phyloP scores from a whole-genome alignment of 495 filamentous ascomycete species.

The Apodospora peruviana region DNA sequence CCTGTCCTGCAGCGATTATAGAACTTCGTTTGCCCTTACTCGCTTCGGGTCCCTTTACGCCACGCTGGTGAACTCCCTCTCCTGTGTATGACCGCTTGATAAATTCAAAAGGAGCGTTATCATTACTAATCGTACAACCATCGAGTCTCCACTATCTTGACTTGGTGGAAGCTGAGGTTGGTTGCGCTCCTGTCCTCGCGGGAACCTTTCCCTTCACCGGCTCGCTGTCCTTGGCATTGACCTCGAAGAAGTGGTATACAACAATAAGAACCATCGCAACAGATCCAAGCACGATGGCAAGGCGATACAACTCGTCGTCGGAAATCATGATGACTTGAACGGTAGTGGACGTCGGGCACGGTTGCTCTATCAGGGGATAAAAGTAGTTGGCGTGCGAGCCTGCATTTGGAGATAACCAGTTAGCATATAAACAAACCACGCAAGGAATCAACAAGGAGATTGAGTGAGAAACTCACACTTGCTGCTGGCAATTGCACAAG shows the following conservation, averaged over 20 bases:
- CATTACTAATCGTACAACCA: constrained; percentile 1
- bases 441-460: too few relatives aligned
- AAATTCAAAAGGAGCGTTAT: too few relatives aligned
- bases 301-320: constrained; percentile 74
- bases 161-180: constrained; percentile 35
- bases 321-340: constrained; percentile 63
- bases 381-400: too few relatives aligned
- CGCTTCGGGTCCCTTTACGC: too few relatives aligned
- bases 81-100: too few relatives aligned
- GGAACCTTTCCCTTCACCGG: constrained; percentile 59
- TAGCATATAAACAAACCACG: not conserved
- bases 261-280: constrained; percentile 90
- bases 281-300: constrained; percentile 91
- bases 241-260: constrained; percentile 93
- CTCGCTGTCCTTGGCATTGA: constrained; percentile 64
- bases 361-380: constrained; percentile 14
- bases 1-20: too few relatives aligned
- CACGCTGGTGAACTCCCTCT: too few relatives aligned
- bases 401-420: too few relatives aligned
- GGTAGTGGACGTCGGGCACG: constrained; percentile 40
- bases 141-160: constrained; percentile 9
- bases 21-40: too few relatives aligned
- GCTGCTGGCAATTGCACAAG: not conserved
- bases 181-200: constrained; percentile 48
- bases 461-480: not conserved